phyloP scores from a whole-genome alignment of 345 rosid species.

The Aegle marmelos region DNA sequence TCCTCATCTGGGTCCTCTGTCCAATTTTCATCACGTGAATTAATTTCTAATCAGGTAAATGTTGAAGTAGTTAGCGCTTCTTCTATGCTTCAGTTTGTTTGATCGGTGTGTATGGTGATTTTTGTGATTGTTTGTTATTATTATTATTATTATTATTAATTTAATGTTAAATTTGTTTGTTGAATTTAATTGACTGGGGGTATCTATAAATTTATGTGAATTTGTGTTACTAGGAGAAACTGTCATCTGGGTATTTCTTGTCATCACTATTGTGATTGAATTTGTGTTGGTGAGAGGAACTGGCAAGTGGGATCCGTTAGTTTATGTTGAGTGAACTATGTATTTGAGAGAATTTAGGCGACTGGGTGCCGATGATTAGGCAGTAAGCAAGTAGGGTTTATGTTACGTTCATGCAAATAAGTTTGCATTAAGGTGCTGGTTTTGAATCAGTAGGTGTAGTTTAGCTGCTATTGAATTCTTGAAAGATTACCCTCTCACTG shows the following conservation, averaged over 20 bases:
- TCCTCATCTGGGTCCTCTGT: neutral
- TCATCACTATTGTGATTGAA: neutral
- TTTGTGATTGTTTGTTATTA: neutral
- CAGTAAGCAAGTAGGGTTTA: neutral
- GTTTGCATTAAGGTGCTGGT: neutral
- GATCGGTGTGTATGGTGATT: neutral
- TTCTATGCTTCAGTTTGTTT: neutral
- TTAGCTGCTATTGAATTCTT: neutral
- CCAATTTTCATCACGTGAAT: neutral
- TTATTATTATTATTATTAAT: neutral
- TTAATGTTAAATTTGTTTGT: neutral
- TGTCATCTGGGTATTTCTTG: neutral
- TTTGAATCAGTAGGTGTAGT: neutral
- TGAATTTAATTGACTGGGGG: neutral
- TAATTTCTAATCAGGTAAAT: constrained; percentile 6
- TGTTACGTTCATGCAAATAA: neutral
- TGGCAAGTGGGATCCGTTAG: neutral
- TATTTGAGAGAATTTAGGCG: neutral
- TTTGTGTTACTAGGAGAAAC: neutral
- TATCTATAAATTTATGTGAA: neutral
- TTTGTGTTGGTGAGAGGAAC: neutral
- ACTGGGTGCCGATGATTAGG: neutral
- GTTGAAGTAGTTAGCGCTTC: no score
- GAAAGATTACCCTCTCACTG: neutral
- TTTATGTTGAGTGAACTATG: neutral